Percentiles rank a stretch among this genome's conserved stretches.
Conservation (phyloP, 2,329 filamentous ascomycete genomes). For the Colletotrichum musae region DNA sequence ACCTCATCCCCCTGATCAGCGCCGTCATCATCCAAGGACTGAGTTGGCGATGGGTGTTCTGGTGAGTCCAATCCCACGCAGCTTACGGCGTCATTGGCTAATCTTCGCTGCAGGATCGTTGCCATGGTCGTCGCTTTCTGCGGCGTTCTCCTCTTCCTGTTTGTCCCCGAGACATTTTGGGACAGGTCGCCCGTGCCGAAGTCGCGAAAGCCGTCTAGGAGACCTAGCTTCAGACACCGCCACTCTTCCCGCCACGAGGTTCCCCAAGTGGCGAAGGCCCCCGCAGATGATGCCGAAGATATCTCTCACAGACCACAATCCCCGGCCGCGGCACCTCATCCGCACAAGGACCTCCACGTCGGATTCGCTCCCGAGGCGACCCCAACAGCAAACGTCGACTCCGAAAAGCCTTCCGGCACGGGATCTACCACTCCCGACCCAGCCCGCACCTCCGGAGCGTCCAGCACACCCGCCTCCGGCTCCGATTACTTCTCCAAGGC, state of each 20-base stretch:
- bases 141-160: conserved; percentile 83
- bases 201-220: conserved; percentile 53
- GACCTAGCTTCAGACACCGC: conserved; percentile 63
- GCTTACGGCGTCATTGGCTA: too few relatives aligned
- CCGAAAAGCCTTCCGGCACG: conserved; percentile 9
- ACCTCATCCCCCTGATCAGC: conserved; percentile 88
- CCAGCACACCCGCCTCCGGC: conserved; percentile 43
- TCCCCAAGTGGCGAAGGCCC: conserved; percentile 7
- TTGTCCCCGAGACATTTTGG: conserved; percentile 97
- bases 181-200: conserved; percentile 78
- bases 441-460: conserved; percentile 8
- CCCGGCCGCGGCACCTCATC: conserved; percentile 26
- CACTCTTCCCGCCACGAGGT: conserved; percentile 55
- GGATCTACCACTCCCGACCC: not conserved
- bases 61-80: conserved; percentile 62
- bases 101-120: conserved; percentile 74
- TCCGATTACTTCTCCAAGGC: conserved; percentile 46
- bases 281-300: not conserved
- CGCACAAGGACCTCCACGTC: conserved; percentile 50
- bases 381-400: not conserved
- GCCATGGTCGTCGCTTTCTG: conserved; percentile 83
- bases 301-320: not conserved
- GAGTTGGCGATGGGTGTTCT: conserved; percentile 93
- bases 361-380: conserved; percentile 48
- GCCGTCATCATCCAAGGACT: conserved; percentile 84